Evolutionary conservation across 2,329 filamentous ascomycete genomes (phyloP), one percentile per base, ranked within the genome.

Genomic region (Chaetomiaceae sp.): DNA sequence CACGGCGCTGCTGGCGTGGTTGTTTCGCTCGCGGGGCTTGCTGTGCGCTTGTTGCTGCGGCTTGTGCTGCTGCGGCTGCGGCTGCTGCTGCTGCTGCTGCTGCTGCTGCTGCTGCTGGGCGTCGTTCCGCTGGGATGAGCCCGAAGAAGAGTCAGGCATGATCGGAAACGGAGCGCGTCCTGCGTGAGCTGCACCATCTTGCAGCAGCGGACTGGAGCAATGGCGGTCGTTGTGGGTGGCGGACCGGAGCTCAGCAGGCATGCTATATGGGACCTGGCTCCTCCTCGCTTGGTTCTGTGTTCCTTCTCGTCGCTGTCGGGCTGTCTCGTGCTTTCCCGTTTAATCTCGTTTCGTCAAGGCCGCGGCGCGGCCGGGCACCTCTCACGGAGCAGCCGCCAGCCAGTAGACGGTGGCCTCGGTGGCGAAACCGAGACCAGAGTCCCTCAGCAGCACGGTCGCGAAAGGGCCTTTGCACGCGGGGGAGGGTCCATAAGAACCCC

Each of bases 381-480:
- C 44, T 46, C 38, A 42, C 56, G 61, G 61, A 57, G 62, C 66
- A 60, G 60, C 65, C 59, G 60, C 62, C 60, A 61, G 66, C 64
- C 65, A 69, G 32, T 36, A 43, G 68, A 72, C 69, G 65, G 63
- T 72, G 69, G 67, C 64, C 69, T 73, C 71, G 68, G 65, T 44
- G 39, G 47, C 30, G 22, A 42, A n/a, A 18, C 54, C 55, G 58
- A 75, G 73, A 71, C 74, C 68, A 69, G 64, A 67, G 73, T 76
- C 76, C n/a, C 71, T 78, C 75, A 78, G 75, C 75, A 77, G 74
- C 72, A 73, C 73, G 69, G 71, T 78, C 73, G 75, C 74, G 71
- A 74, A 74, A 70, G 68, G 58, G 61, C 65, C 61, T 59, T 58
- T 58, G 59, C 60, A 64, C 64, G 60, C 56, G 59, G 60, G 62